Percentiles rank a stretch among this genome's conserved stretches.
phyloP scores from a whole-genome alignment of 2,329 filamentous ascomycete species.

The Decorospora gaudefroyi region DNA sequence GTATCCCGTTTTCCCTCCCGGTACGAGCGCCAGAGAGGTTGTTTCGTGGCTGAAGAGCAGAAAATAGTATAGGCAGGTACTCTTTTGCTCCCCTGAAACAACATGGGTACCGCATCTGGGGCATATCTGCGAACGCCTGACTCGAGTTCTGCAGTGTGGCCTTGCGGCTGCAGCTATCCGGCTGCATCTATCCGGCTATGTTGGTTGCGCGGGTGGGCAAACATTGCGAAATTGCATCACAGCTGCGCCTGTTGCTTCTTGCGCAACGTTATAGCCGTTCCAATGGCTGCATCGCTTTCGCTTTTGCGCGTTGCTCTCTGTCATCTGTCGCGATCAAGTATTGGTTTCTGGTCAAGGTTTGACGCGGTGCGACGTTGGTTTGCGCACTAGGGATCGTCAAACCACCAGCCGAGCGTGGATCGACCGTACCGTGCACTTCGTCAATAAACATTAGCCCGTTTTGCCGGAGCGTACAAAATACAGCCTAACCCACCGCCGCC shows the following conservation, averaged over 20 bases:
- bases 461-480: conserved; percentile 29
- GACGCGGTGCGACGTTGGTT: conserved; percentile 28
- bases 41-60: conserved; percentile 40
- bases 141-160: conserved; percentile 21
- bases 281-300: conserved; percentile 8
- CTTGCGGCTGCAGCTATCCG: conserved; percentile 4
- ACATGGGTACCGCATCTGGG: conserved; percentile 18
- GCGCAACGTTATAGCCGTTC: not conserved
- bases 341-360: conserved; percentile 26
- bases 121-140: conserved; percentile 24
- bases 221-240: not conserved
- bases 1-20: conserved; percentile 52
- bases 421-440: conserved; percentile 23
- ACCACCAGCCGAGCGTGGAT: conserved; percentile 31
- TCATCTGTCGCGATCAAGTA: conserved; percentile 18
- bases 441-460: conserved; percentile 33
- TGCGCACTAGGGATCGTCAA: conserved; percentile 31
- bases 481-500: conserved; percentile 25
- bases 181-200: conserved; percentile 8
- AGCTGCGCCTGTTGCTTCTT: not conserved
- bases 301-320: conserved; percentile 13
- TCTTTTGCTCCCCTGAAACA: conserved; percentile 31
- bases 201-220: conserved; percentile 5
- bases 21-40: conserved; percentile 48
- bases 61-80: conserved; percentile 30